Evolutionary conservation across 768 basidiomycete genomes (phyloP), one percentile per base, ranked within the genome.

Genomic region (Hericium erinaceus): DNA sequence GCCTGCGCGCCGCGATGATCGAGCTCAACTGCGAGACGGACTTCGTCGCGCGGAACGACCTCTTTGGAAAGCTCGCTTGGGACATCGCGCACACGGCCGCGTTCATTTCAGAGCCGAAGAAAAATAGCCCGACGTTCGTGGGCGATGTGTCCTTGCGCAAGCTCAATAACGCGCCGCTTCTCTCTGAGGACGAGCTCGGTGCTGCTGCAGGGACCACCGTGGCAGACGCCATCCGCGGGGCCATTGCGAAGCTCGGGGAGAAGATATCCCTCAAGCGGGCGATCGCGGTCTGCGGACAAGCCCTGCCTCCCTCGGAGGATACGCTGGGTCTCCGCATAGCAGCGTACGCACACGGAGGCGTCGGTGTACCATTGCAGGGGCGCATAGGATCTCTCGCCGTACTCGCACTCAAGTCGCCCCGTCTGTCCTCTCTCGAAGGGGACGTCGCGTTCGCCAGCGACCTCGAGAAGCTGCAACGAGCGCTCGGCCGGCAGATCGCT

Each of bases 21-120:
- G 95, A 98, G 70, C 75, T 97, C 60, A 92, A 91, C 64, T 98
- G 95, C 74, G 95, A 98, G 74, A 97, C 95, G 54, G 95, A 98
- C 73, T 98, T 97, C 68, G 95, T 98, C 28, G 91, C 85, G 22
- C 74, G 90, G 61, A 95, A 92, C 64, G 81, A 86, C 58, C 75
- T 92, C 12, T 98, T 98, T 65, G 77, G 82, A 15, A 77, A 77
- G 55, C 80, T 95, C 40, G 87, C 89, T 12, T 76, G 78, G 41
- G 84, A 91, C 64, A 85, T 97, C 62, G 87, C 92, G 15, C 85
- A 89, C 64, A 92, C 90, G 1, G 83, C 86, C 38, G 92, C 92
- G 6, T 89, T 84, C 66, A 74, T 90, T 46, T 70, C 81, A 0
- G 81, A 83, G 55, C 79, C 59, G 41, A 57, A 53, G 13, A 28